Conservation (phyloP, 2,329 filamentous ascomycete species). For the Clarireedia monteithiana region DNA sequence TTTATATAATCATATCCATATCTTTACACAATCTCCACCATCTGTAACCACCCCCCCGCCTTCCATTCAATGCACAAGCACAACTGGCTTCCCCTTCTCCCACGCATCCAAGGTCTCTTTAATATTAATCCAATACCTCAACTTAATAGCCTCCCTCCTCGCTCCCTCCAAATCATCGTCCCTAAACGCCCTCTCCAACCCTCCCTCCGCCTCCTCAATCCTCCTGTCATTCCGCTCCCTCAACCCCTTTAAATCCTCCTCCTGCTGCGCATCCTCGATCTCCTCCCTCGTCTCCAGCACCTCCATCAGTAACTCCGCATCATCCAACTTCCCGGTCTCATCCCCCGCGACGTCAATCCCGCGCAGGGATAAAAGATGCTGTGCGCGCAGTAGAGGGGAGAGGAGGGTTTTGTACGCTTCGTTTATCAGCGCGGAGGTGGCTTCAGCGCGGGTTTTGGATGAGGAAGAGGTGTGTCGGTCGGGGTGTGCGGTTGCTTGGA, state of each 20-base stretch:
- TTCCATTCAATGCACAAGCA: conserved; percentile 41
- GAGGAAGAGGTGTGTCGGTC: conserved; percentile 43
- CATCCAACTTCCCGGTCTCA: conserved; percentile 56
- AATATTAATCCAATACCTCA: conserved; percentile 90
- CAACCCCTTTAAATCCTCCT: conserved; percentile 55
- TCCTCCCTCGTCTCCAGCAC: conserved; percentile 74
- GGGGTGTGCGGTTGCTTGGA: conserved; percentile 72
- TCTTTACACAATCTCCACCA: too few species aligned
- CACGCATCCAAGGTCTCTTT: conserved; percentile 72
- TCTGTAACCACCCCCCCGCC: neutral
- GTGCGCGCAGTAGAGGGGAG: conserved; percentile 73
- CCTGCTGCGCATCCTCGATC: conserved; percentile 62
- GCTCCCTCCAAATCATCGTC: conserved; percentile 59
- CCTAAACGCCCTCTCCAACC: conserved; percentile 58
- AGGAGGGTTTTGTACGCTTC: conserved; percentile 82
- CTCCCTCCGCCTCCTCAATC: conserved; percentile 54
- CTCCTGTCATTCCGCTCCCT: conserved; percentile 59
- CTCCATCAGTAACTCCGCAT: conserved; percentile 62
- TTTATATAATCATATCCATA: too few species aligned
- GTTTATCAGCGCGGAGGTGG: conserved; percentile 76
- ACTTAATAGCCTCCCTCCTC: conserved; percentile 61
- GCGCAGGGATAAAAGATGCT: conserved; percentile 68
- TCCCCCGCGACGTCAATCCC: conserved; percentile 56
- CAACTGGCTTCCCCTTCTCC: conserved; percentile 63
- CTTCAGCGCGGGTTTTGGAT: conserved; percentile 59